These are phyloP conservation scores for Mycena citricolor DNA, from an alignment of 1,284 basidiomycete species.

Conservation along the genomic window DNA sequence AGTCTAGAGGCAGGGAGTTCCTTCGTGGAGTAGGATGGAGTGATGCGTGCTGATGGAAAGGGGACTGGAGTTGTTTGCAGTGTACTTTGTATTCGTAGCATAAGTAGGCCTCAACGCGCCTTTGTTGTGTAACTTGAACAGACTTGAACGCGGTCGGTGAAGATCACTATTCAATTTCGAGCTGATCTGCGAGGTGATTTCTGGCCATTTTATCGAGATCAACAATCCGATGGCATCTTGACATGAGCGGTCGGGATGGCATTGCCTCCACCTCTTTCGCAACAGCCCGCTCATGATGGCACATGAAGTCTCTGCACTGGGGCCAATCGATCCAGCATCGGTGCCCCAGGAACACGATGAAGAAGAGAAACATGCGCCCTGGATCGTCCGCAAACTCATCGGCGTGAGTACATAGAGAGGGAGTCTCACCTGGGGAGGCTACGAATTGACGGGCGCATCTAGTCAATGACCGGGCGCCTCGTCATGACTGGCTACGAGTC, in stretches of 20 bases:
- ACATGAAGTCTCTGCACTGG: conserved; percentile 42
- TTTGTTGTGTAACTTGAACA: too few relatives aligned
- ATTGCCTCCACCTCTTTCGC: too few relatives aligned
- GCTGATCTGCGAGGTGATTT: too few relatives aligned
- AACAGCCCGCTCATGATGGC: too few relatives aligned
- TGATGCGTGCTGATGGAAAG: conserved; percentile 13
- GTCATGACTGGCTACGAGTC: conserved; percentile 68
- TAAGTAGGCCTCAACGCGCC: conserved; percentile 49
- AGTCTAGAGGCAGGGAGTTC: conserved; percentile 21
- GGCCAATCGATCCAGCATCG: conserved; percentile 55
- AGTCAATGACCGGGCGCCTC: conserved; percentile 66
- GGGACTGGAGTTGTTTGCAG: conserved; percentile 3
- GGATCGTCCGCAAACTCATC: conserved; percentile 64
- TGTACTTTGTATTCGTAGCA: conserved; percentile 16
- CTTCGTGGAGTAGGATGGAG: conserved; percentile 13
- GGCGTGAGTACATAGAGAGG: conserved; percentile 56
- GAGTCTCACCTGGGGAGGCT: too few relatives aligned
- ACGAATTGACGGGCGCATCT: conserved; percentile 16
- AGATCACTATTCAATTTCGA: too few relatives aligned
- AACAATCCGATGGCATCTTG: too few relatives aligned
- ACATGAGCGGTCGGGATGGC: too few relatives aligned
- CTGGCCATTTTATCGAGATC: too few relatives aligned
- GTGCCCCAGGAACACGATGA: conserved; percentile 37
- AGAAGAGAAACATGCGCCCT: conserved; percentile 56
- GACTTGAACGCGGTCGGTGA: too few relatives aligned